Evolutionary conservation across 1,284 basidiomycete genomes (phyloP), one percentile per base, ranked within the genome.

Genomic region (Clitocybe nebularis): DNA sequence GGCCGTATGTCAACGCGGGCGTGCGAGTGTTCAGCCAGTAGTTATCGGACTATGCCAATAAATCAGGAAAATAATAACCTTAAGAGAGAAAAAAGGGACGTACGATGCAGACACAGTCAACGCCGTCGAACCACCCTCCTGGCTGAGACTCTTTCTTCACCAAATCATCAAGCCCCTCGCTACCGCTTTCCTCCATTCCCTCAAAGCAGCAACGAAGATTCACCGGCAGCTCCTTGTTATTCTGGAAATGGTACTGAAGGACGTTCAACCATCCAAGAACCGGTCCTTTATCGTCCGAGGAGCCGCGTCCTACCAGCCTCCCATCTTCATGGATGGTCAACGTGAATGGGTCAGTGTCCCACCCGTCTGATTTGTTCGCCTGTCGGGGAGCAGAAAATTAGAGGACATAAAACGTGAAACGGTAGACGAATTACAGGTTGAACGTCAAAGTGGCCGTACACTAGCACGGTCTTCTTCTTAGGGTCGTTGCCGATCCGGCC

Each of bases 141-240:
- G 77, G 75, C 39, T 74, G 67, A 45, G 84, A 84, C 70, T 98
- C 93, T 38, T 72, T 74, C 50, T 77, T 69, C 53, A 99, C 93
- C 39, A 97, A 79, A 40, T 90, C 90, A 59, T 98, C 94, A 8
- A 99, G 76, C 4, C 93, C 93, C 56, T 93, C 91, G 33, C 88
- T 92, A 5, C 95, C 95, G 54, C 78, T 89, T 71, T 99, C 95
- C 66, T 99, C 95, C 96, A 99, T 99, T 5, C 95, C 93, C 65
- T 99, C 95, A 58, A 99, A 94, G 71, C 90, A 93, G 73, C 93
- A 87, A 57, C 85, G 82, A 53, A 99, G 67, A 67, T 99, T 99
- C 41, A 99, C 95, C 1, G 95, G 95, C 13, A 99, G 75, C 39
- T 86, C 81, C 43, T 86, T 72, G 29, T 79, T 76, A 36, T 84